Base-by-base conservation (phyloP, 305 asterid species). In the Fraxinus floribunda region DNA sequence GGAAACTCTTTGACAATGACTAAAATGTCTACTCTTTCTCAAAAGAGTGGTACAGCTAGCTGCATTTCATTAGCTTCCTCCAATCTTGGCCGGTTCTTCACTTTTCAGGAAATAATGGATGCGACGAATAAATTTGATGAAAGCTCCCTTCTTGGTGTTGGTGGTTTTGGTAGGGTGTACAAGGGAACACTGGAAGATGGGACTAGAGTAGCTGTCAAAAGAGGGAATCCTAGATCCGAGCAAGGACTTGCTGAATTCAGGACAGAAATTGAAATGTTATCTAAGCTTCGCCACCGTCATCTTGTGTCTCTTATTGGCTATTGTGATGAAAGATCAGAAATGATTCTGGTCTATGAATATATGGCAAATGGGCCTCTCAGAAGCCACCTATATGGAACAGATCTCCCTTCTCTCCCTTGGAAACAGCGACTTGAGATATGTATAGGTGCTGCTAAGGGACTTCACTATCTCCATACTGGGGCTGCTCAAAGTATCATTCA, bases 361-460 rank as follows among this genome's bases (percentile, higher is more conserved):
- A 97, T 97, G 99, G 99, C 98, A 1, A 97, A 95, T 39, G 99
- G 99, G 41, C 98, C 99, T 35, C 98, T 97, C 44, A 85, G 99
- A 78, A 97, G 98, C 89, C 99, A 97, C 86, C 93, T 97, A 1
- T 97, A 97, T 10, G 99, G 99, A 35, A 88, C 97, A 0, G 95
- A 94, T 86, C 97, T 97, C 66, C 99, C 97, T 2, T 88, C 99
- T 30, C 96, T 97, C 20, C 72, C 97, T 0, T 97, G 99, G 99
- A 95, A 90, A 77, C 97, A 87, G 60, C 97, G 99, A 0, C 97
- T 97, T 4, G 99, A 97, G 89, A 95, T 97, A 76, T 97, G 98
- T 81, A 97, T 97, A 1, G 99, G 98, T 62, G 95, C 98, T 29
- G 98, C 99, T 36, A 88, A 98, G 79, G 98, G 99, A 46, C 97